These are phyloP conservation scores for Colletotrichum orbiculare DNA, from an alignment of 2,329 filamentous ascomycete species.

Conservation along the genomic window DNA sequence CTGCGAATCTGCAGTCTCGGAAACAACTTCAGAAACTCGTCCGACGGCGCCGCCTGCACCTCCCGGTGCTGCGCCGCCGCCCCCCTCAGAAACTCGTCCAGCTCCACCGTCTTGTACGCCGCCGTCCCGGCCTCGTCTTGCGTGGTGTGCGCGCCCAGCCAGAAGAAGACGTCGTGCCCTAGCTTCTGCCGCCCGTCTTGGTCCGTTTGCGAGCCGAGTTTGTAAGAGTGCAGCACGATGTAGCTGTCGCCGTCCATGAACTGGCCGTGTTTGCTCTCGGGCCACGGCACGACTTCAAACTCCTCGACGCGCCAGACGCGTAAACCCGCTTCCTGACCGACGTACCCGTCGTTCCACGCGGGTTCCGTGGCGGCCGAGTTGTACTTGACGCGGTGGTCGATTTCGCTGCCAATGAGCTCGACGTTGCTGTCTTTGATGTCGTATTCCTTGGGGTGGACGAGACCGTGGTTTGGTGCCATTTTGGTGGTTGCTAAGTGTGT, in stretches of 20 bases:
- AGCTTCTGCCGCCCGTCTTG: constrained; percentile 57
- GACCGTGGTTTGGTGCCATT: constrained; percentile 71
- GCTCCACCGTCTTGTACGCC: constrained; percentile 77
- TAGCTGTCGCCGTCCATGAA: constrained; percentile 78
- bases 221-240: constrained; percentile 71
- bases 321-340: constrained; percentile 66
- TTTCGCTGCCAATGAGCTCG: constrained; percentile 70
- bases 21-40: constrained; percentile 71
- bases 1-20: constrained; percentile 68
- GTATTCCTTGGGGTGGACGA: constrained; percentile 72
- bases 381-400: constrained; percentile 77
- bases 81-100: constrained; percentile 74
- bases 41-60: constrained; percentile 67
- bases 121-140: constrained; percentile 77
- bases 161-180: constrained; percentile 76
- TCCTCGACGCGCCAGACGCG: constrained; percentile 75
- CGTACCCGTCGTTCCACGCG: constrained; percentile 70
- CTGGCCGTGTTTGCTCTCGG: constrained; percentile 64
- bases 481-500: constrained; percentile 32
- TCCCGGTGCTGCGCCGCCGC: constrained; percentile 74
- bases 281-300: constrained; percentile 73
- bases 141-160: constrained; percentile 72
- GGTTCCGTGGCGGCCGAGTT: constrained; percentile 73
- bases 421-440: constrained; percentile 77
- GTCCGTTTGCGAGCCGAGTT: constrained; percentile 51